These are phyloP conservation scores for Pythium rishiriense DNA, from an alignment of 352 stramenopile genomes.

Conservation along the genomic window DNA sequence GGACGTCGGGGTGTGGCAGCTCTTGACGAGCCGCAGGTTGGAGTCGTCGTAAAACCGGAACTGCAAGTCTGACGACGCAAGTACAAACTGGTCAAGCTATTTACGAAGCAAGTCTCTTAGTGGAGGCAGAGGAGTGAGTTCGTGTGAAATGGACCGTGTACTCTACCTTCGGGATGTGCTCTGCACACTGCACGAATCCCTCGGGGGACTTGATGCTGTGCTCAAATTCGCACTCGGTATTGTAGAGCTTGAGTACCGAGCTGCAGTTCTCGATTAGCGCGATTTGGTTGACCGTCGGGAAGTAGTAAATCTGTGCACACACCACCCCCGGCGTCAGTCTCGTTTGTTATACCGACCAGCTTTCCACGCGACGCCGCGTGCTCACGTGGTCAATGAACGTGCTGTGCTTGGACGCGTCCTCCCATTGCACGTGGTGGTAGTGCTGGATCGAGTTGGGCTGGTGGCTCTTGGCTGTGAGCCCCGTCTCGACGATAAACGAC, in stretches of 20 bases:
- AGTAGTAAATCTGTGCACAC: conserved; percentile 76
- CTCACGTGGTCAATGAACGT: conserved; percentile 73
- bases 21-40: conserved; percentile 67
- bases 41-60: conserved; percentile 86
- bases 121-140: neutral
- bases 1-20: conserved; percentile 78
- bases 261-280: conserved; percentile 78
- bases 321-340: neutral
- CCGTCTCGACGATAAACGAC: conserved; percentile 89
- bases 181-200: conserved; percentile 76
- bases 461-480: conserved; percentile 77
- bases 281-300: conserved; percentile 62
- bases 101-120: neutral
- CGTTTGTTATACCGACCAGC: too few species aligned
- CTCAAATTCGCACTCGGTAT: conserved; percentile 68
- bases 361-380: too few species aligned
- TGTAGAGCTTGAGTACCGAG: conserved; percentile 82
- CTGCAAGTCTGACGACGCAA: conserved; percentile 77
- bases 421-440: conserved; percentile 76
- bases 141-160: neutral
- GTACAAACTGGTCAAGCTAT: conserved; percentile 76
- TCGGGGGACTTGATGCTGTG: conserved; percentile 63
- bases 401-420: conserved; percentile 87
- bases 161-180: conserved; percentile 59
- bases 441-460: conserved; percentile 87